phyloP scores from a whole-genome alignment of 352 stramenopile genomes.

The Phytophthora aleatoria region DNA sequence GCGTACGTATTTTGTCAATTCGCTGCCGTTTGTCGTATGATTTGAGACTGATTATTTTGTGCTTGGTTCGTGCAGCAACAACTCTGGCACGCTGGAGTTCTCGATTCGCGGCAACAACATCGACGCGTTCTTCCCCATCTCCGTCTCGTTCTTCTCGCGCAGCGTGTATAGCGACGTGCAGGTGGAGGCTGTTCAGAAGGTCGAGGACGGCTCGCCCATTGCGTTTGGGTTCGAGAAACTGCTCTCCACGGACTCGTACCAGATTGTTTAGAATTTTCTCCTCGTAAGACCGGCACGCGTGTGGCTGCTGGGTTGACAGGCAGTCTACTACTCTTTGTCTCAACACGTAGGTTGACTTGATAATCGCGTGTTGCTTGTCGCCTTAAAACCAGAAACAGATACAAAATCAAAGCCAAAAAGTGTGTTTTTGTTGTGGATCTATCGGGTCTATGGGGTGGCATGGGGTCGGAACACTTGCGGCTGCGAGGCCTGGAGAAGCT shows the following conservation, averaged over 20 bases:
- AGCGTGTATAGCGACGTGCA: constrained; percentile 87
- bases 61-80: constrained; percentile 59
- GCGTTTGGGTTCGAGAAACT: constrained; percentile 88
- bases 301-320: constrained; percentile 13
- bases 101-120: constrained; percentile 78
- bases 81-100: constrained; percentile 82
- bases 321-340: background rate
- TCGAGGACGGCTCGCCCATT: constrained; percentile 74
- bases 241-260: constrained; percentile 86
- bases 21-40: background rate
- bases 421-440: constrained; percentile 35
- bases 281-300: constrained; percentile 9
- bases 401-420: constrained; percentile 36
- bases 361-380: constrained; percentile 17
- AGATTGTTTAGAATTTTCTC: constrained; percentile 79
- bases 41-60: background rate
- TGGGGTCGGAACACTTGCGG: constrained; percentile 61
- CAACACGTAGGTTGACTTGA: constrained; percentile 22
- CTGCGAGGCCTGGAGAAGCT: constrained; percentile 66
- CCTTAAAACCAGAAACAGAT: constrained; percentile 43
- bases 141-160: constrained; percentile 90
- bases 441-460: constrained; percentile 25
- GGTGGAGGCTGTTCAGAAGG: constrained; percentile 75
- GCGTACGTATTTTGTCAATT: constrained; percentile 53
- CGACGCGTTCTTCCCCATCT: constrained; percentile 87